Base-by-base conservation (phyloP, 345 rosid species). In the Populus pruinosa region DNA sequence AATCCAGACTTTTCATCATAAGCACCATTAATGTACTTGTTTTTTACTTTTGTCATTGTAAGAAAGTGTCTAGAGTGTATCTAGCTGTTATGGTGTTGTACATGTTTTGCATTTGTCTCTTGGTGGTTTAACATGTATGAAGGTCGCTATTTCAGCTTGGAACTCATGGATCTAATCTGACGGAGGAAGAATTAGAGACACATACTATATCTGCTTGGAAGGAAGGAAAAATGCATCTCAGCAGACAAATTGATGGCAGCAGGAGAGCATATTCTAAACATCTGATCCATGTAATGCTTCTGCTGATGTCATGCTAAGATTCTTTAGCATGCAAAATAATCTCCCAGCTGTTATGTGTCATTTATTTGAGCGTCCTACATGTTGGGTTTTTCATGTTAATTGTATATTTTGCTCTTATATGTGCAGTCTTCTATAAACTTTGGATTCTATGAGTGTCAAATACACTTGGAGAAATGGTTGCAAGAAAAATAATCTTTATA, bases 141-240 rank as follows among this genome's bases (percentile, higher is more conserved):
- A 67, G 9, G 56, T 36, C 12, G 43, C 23, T 13, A 44, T 83
- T 87, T 84, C 92, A 92, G 97, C 89, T 92, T 71, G 93, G 95
- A 81, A 90, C 87, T 80, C 89, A 86, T 77, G 95, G 95, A 69
- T 90, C 97, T 59, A 91, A 91, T 85, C 85, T 92, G 89, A 92
- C 95, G 39, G 97, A 91, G 90, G 97, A 92, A 82, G 95, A 92
- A 78, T 85, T 92, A 74, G 97, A 92, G 80, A 89, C 93, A 1
- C 97, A 88, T 83, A 89, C 97, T n/a, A 94, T 96, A 84, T 89
- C 98, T 59, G 98, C 98, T 69, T 96, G 99, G 99, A 96, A 96
- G 84, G 97, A 89, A 78, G 97, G 90, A 35, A 94, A 91, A 85
- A 83, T 88, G 72, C 86, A 89, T 74, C 87, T 91, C 75, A 89